Base-by-base conservation (phyloP, 495 filamentous ascomycete species). In the Aspergillus cristatus region DNA sequence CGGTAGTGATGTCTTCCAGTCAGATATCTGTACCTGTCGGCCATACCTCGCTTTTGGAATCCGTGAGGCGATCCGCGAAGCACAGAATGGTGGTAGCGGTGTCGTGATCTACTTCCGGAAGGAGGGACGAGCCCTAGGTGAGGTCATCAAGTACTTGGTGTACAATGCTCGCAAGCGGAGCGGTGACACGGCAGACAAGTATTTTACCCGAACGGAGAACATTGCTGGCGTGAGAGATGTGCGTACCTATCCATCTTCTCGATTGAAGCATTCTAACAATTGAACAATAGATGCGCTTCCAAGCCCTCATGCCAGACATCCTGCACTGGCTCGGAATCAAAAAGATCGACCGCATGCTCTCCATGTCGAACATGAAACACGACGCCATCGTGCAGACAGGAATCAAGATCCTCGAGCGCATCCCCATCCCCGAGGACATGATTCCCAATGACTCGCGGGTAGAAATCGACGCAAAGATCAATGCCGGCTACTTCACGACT, bases 81-180 rank as follows among this genome's bases (percentile, higher is more conserved):
- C 91, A 10, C 91, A 97, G 67, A 84, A 81, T 35, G 91, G 91
- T 33, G 91, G 91, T 28, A 88, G 81, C 49, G 91, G 91, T 33
- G 90, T 98, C 24, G 91, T 97, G 18, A 95, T 98, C 58, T 98
- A 98, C 62, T 98, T 98, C 78, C 84, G 91, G 38, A 98, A 98
- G 62, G 91, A 98, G 63, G 91, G 91, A 7, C 75, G 90, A 41
- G 90, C 91, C 18, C 65, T 96, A 8, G 91, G 91, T n/a, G 91
- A 98, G 62, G 91, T 98, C 16, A 94, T 91, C 35, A 98, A 98
- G 71, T 89, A 89, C 46, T 65, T 98, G 12, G 91, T 97, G 16
- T 98, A 98, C 65, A 98, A 98, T 60, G 91, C 91, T 18, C 79
- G 91, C 58, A 74, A 68, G 46, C 60, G 87, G 43, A 84, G 87